Evolutionary conservation across 2,329 filamentous ascomycete species (phyloP), one percentile per base, ranked within the genome.

Genomic region (Stemphylium lycopersici): DNA sequence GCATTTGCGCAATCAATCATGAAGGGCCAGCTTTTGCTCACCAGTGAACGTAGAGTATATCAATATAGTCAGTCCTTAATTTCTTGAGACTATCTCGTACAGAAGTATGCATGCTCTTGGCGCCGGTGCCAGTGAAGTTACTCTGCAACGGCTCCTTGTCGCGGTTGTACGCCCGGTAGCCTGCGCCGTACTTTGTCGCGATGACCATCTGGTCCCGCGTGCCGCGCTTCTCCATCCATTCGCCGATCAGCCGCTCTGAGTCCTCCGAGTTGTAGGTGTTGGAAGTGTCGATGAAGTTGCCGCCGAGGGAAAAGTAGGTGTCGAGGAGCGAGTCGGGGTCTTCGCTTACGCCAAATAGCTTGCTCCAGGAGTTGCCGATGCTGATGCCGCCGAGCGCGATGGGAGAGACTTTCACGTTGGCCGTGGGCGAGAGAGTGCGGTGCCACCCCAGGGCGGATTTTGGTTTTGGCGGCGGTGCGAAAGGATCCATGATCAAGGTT

Each of bases 251-350:
- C 16, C 68, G 59, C 63, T 80, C 78, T 15, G 69, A 74, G 52
- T 80, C 68, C 16, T 75, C 74, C 55, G 69, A 62, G 40, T 77
- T 74, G 55, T 79, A 78, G 51, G 71, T 73, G 52, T 72, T 72
- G 6, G 75, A 73, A 5, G 87, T 90, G 70, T 91, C 89, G 66
- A 91, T 87, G 72, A 91, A 90, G 75, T 91, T 91, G 20, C 89
- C 88, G 3, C 86, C 86, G 0, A 86, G 80, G 5, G 82, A 80
- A 82, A 81, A 84, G 74, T 84, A 90, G 67, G 82, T 84, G 66
- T 91, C 87, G 7, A 91, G 80, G 22, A 91, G 84, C 16, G 79
- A 87, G 1, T 83, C 86, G 1, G 83, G 81, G 44, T 84, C 78
- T 68, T 90, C 84, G 68, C 84, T 80, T 50, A 81, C 80, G 29